Conservation (phyloP, 371 early-diverging fungal species). For the Dentiscutata heterogama region DNA sequence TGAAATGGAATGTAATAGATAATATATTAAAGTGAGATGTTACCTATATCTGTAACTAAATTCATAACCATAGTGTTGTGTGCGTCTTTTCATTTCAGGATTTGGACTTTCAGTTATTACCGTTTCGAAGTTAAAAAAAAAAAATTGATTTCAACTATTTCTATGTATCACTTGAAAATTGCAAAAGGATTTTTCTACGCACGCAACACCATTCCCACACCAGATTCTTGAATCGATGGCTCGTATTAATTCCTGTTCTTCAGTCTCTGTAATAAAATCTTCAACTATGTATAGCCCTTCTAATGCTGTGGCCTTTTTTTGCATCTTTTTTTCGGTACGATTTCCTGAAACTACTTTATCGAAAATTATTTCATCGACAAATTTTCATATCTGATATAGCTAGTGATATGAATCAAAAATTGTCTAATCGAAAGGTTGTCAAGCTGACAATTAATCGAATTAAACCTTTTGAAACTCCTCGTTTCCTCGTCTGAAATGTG, state of each 20-base stretch:
- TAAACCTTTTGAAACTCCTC: no score
- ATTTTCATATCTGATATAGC: no score
- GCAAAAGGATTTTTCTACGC: background rate
- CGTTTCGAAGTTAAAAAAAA: background rate
- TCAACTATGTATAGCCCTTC: constrained; percentile 34
- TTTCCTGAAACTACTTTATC: no score
- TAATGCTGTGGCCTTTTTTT: background rate
- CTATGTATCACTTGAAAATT: background rate
- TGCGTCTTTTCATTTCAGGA: constrained; percentile 77
- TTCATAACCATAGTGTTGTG: constrained; percentile 79
- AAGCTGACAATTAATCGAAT: no score
- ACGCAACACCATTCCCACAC: constrained; percentile 39
- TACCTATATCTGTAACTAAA: constrained; percentile 78
- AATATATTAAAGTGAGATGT: background rate
- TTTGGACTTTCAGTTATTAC: constrained; percentile 59
- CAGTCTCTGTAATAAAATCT: constrained; percentile 34
- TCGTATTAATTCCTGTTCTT: constrained; percentile 38
- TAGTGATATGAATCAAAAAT: no score
- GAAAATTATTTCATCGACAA: no score
- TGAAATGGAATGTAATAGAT: background rate
- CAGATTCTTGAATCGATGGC: constrained; percentile 21
- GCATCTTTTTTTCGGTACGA: background rate
- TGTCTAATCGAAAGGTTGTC: no score
- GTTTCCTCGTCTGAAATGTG: no score
- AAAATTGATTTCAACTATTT: background rate